Percentiles rank a stretch among this genome's conserved stretches.
phyloP scores from a whole-genome alignment of 495 filamentous ascomycete genomes.

The Chlorociboria aeruginascens region DNA sequence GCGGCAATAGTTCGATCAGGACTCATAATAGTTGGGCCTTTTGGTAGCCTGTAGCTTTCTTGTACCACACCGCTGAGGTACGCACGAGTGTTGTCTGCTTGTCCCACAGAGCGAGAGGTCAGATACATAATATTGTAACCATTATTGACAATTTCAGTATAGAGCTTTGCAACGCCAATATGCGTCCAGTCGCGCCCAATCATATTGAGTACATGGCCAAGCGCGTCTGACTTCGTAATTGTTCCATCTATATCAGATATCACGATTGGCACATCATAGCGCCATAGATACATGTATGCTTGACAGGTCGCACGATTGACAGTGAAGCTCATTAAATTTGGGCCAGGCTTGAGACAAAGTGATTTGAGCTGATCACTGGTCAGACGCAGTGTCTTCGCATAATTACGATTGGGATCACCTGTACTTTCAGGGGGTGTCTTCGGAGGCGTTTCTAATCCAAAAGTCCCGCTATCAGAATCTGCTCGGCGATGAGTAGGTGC shows the following conservation, averaged over 20 bases:
- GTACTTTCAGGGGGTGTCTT: conserved; percentile 52
- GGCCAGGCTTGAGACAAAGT: conserved; percentile 66
- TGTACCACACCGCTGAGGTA: conserved; percentile 88
- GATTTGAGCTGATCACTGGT: conserved; percentile 93
- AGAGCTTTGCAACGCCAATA: conserved; percentile 89
- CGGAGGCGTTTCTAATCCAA: conserved; percentile 61
- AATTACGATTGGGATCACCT: conserved; percentile 67
- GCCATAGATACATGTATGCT: conserved; percentile 89
- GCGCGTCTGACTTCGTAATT: conserved; percentile 95
- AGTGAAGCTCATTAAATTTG: conserved; percentile 89
- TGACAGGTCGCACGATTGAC: conserved; percentile 89
- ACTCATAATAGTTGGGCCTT: conserved; percentile 86
- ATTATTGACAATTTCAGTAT: conserved; percentile 89
- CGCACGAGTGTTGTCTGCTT: conserved; percentile 79
- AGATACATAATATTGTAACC: conserved; percentile 99
- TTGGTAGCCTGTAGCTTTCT: conserved; percentile 74
- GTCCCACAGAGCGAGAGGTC: conserved; percentile 85
- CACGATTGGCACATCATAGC: conserved; percentile 77
- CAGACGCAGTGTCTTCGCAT: conserved; percentile 93
- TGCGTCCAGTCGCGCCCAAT: conserved; percentile 98
- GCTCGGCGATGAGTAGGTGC: conserved; percentile 38
- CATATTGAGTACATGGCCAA: conserved; percentile 97
- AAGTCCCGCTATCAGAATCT: conserved; percentile 57
- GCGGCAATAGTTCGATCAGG: conserved; percentile 96
- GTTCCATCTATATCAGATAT: conserved; percentile 99